These are phyloP conservation scores for Zymoseptoria pseudotritici DNA, from an alignment of 2,329 filamentous ascomycete species.

Conservation along the genomic window DNA sequence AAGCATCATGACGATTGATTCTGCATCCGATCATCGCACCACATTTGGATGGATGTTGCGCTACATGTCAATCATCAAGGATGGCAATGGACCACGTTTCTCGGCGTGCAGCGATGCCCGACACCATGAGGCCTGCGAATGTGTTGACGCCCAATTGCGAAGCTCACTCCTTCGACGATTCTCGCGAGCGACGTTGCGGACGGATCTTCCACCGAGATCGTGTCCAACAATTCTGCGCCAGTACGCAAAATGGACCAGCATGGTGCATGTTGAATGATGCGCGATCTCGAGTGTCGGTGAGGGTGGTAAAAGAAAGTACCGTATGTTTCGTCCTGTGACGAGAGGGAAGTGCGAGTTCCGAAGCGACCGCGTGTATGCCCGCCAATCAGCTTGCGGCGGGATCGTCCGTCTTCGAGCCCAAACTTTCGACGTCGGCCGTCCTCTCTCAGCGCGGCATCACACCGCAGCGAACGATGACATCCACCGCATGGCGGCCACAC, in stretches of 20 bases:
- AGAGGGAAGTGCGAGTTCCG: not conserved
- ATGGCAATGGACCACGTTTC: not conserved
- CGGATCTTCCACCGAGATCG: not conserved
- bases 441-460: not conserved
- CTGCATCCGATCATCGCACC: not conserved
- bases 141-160: conserved; percentile 1
- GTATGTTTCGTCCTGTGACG: not conserved
- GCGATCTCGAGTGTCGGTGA: not conserved
- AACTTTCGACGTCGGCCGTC: not conserved
- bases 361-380: not conserved
- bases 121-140: not conserved
- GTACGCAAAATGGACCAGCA: not conserved
- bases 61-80: not conserved
- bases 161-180: not conserved
- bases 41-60: not conserved
- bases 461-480: conserved; percentile 4
- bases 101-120: conserved; percentile 5
- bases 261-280: not conserved
- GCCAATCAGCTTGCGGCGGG: not conserved
- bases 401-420: not conserved
- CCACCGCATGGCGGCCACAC: conserved; percentile 7
- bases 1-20: not conserved
- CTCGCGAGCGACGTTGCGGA: not conserved
- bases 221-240: not conserved
- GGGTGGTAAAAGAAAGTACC: not conserved